A percentile compares a stretch with the other conserved stretches of the same genome.
phyloP scores from a whole-genome alignment of 345 rosid species.

The Sonneratia alba region DNA sequence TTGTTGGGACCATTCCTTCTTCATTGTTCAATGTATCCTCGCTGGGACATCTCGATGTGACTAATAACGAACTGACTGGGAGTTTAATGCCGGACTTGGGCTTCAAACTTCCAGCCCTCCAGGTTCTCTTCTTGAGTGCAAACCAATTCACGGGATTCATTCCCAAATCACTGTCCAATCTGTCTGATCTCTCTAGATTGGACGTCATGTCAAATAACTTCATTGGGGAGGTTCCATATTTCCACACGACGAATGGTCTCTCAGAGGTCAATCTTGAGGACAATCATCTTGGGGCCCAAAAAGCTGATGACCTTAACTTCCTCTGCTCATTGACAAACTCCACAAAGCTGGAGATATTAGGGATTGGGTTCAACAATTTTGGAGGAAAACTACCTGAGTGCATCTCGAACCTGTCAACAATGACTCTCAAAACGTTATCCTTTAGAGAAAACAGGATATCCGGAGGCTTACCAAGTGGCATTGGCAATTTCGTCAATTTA shows the following conservation, averaged over 20 bases:
- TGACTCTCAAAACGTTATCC: background rate
- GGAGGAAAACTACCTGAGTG: background rate
- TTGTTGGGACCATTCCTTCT: background rate
- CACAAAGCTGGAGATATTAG: background rate
- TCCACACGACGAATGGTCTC: background rate
- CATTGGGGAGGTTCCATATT: conserved; percentile 1
- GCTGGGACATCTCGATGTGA: background rate
- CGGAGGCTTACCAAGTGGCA: conserved; percentile 9
- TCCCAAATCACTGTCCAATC: background rate
- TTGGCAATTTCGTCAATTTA: conserved; percentile 2
- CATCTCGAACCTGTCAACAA: conserved; percentile 2
- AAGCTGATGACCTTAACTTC: conserved; percentile 1
- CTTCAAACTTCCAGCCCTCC: background rate
- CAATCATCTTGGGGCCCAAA: background rate
- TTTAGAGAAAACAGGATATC: background rate
- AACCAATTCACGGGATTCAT: background rate
- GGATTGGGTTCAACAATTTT: background rate
- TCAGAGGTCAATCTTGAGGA: background rate
- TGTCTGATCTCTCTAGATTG: background rate
- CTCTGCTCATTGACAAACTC: conserved; percentile 5
- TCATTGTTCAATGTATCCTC: background rate
- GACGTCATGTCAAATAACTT: background rate
- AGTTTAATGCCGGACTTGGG: background rate
- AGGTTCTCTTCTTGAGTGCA: background rate
- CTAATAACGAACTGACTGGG: background rate